Evolutionary conservation across 2,329 filamentous ascomycete species (phyloP).

Genomic region (Truncatella angustata): DNA sequence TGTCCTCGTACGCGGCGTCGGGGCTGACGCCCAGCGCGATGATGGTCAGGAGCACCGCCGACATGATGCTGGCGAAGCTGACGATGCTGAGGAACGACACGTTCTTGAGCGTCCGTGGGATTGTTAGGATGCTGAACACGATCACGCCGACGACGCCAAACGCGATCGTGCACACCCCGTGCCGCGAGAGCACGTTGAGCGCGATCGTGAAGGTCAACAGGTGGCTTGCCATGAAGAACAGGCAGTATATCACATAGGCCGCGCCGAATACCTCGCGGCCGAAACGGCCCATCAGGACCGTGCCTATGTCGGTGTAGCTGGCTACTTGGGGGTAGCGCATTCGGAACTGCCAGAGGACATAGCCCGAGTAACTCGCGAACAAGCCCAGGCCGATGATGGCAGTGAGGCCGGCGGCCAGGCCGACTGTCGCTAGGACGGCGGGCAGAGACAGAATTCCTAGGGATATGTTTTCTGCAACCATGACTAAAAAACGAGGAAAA

Average conservation of each 20-base stretch:
- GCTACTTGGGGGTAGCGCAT: slow-evolving; percentile 65
- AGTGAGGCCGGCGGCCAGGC: slow-evolving; percentile 68
- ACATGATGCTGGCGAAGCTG: slow-evolving; percentile 60
- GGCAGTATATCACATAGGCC: slow-evolving; percentile 58
- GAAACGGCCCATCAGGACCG: slow-evolving; percentile 52
- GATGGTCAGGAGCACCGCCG: slow-evolving; percentile 63
- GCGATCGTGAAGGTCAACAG: slow-evolving; percentile 65
- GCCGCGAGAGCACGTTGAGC: slow-evolving; percentile 60
- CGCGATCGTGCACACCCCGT: slow-evolving; percentile 60
- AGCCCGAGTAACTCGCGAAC: slow-evolving; percentile 63
- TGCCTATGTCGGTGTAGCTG: slow-evolving; percentile 64
- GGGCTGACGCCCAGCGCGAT: slow-evolving; percentile 53
- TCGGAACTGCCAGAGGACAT: slow-evolving; percentile 63
- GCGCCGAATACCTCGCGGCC: slow-evolving; percentile 59
- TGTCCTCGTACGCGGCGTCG: slow-evolving; percentile 30
- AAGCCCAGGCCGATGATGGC: slow-evolving; percentile 65
- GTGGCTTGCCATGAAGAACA: slow-evolving; percentile 69
- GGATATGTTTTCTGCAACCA: slow-evolving; percentile 42
- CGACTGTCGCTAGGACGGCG: slow-evolving; percentile 69
- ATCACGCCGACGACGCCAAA: slow-evolving; percentile 58
- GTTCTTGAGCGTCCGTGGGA: slow-evolving; percentile 62
- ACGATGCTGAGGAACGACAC: slow-evolving; percentile 60
- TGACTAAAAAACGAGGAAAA: slow-evolving; percentile 24
- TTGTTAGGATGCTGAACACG: slow-evolving; percentile 55
- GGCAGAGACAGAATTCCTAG: slow-evolving; percentile 66